A percentile compares a stretch with the other conserved stretches of the same genome.
phyloP scores from a whole-genome alignment of 177 flowering plant species.

The Tripterygium wilfordii region DNA sequence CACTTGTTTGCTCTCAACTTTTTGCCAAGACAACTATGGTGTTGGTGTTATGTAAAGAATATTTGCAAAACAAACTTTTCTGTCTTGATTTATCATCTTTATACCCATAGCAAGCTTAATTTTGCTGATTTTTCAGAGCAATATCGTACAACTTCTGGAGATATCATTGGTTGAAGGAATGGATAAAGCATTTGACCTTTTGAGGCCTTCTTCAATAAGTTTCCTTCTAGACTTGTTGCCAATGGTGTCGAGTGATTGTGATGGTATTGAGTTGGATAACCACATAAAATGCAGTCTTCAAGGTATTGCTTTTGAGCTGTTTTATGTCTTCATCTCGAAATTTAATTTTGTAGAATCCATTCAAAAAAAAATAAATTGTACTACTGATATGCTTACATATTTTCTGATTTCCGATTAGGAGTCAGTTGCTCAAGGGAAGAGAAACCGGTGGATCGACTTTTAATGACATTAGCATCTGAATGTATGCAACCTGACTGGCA shows the following conservation, averaged over 20 bases:
- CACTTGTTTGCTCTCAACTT: too few relatives aligned
- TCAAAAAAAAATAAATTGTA: too few relatives aligned
- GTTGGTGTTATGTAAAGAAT: too few relatives aligned
- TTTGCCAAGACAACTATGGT: too few relatives aligned
- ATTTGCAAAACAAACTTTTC: not conserved
- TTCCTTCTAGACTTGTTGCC: conserved; percentile 39
- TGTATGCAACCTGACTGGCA: conserved; percentile 39
- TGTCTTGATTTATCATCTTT: not conserved
- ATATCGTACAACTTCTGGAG: conserved; percentile 57
- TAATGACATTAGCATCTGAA: conserved; percentile 57
- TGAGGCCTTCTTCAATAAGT: conserved; percentile 22
- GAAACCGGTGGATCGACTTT: conserved; percentile 51
- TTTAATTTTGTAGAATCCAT: too few relatives aligned
- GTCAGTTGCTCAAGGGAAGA: conserved; percentile 48
- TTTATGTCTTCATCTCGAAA: too few relatives aligned
- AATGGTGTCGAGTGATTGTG: conserved; percentile 17
- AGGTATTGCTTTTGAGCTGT: conserved; percentile 63
- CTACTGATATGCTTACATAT: not conserved
- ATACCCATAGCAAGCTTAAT: too few relatives aligned
- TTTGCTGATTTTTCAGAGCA: conserved; percentile 34
- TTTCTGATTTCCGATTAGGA: conserved; percentile 31
- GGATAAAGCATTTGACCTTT: conserved; percentile 34
- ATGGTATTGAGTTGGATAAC: conserved; percentile 26
- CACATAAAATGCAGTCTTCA: conserved; percentile 41
- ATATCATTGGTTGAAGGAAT: conserved; percentile 44